These are phyloP conservation scores for Lecanosticta acicola DNA, from an alignment of 2,329 filamentous ascomycete genomes.

Conservation along the genomic window DNA sequence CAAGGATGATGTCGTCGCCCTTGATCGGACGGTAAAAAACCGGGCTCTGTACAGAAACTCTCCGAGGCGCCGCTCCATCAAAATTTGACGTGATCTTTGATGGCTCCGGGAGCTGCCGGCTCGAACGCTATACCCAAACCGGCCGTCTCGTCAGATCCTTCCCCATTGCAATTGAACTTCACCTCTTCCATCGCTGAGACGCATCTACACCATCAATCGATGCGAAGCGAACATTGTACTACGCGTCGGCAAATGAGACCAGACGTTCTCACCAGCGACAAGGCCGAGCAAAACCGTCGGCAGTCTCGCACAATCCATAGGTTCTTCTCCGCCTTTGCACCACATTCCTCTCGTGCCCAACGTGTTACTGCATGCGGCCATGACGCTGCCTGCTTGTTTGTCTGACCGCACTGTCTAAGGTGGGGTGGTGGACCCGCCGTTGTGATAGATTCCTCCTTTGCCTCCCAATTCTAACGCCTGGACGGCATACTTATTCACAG, in stretches of 20 bases:
- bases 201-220: not conserved
- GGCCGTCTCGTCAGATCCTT: not conserved
- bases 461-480: not conserved
- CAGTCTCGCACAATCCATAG: not conserved
- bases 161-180: not conserved
- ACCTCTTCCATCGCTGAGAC: not conserved
- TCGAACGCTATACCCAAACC: not conserved
- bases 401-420: not conserved
- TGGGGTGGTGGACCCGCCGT: not conserved
- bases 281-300: not conserved
- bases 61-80: not conserved
- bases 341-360: not conserved
- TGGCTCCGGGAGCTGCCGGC: not conserved
- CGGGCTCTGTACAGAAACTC: not conserved
- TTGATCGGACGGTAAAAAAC: not conserved
- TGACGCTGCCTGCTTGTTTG: not conserved
- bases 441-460: not conserved
- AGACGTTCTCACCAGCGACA: not conserved
- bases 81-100: not conserved
- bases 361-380: not conserved
- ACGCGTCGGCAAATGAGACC: not conserved
- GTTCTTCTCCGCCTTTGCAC: not conserved
- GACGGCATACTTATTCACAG: not conserved
- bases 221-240: not conserved
- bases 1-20: not conserved